Base-by-base conservation (phyloP, 1,284 basidiomycete genomes). In the Tranzscheliella williamsii region DNA sequence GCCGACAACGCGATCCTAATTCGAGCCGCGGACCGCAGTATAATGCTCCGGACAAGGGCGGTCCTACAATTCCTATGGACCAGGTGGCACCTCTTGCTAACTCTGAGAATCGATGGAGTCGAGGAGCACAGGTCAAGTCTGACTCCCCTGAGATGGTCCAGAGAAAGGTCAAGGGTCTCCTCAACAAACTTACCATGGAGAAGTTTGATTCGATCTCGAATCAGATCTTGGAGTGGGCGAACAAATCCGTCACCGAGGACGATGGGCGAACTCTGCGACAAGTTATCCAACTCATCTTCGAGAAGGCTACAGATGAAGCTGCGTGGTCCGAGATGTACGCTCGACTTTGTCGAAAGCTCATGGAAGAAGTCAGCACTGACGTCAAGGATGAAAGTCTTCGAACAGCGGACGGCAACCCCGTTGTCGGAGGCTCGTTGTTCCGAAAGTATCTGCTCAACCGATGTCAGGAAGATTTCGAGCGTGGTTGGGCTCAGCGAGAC, bases 311-410 rank as follows among this genome's bases (percentile, higher is more conserved):
- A 18, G 90, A 94, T 79, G 92, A 97, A 79, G 90, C 90, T 15
- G 86, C 87, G 27, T 95, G 90, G 88, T 92, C 89, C 9, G 89
- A 91, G 81, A 95, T 96, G 90, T 96, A 97, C 78, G 94, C 94
- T 22, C 86, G 88, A 40, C 82, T 98, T 36, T 96, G 92, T 78
- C 84, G 90, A 58, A 91, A 92, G 83, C 88, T 97, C 83, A 88
- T 91, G 85, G 89, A 91, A 79, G 84, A 86, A 73, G 86, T 96
- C 72, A 90, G 87, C 67, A 82, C 86, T 31, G 85, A 87, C 37
- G 89, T 97, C 20, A 87, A 87, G 68, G 93, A 97, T 77, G 90
- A 91, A 64, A 66, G 58, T 42, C 49, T 76, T 34, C 56, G 62
- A 82, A 81, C 85, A 84, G 38, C 81, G 9, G 89, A 92, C 58